A percentile compares a stretch with the other conserved stretches of the same genome.
These are phyloP conservation scores for Chlamydomonas sphaeroides DNA, from an alignment of 139 green algal species.

Conservation along the genomic window DNA sequence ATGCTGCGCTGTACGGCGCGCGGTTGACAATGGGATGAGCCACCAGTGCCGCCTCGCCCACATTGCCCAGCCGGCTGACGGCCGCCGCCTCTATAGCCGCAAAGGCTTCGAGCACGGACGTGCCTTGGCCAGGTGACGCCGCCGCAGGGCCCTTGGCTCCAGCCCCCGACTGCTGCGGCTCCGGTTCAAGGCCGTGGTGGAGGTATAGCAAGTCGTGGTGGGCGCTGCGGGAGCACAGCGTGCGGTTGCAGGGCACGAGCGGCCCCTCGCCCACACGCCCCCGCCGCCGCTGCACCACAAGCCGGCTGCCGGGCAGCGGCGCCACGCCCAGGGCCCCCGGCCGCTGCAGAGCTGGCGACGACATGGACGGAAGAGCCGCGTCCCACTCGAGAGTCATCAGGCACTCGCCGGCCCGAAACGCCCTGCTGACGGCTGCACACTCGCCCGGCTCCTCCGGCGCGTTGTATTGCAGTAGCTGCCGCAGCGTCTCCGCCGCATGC, in stretches of 20 bases:
- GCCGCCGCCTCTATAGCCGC: background rate
- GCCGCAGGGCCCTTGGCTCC: too few species aligned
- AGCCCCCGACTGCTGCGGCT: too few species aligned
- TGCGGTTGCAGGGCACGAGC: background rate
- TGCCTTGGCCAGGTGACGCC: too few species aligned
- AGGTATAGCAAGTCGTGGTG: slow-evolving; percentile 20
- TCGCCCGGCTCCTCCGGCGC: background rate
- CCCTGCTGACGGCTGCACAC: background rate
- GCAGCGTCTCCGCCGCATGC: background rate
- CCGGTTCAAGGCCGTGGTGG: too few species aligned
- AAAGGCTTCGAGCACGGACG: background rate
- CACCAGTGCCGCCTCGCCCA: too few species aligned
- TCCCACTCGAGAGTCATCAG: slow-evolving; percentile 10
- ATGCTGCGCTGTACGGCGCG: background rate
- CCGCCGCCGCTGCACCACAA: background rate
- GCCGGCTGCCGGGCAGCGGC: slow-evolving; percentile 4
- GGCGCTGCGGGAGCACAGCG: background rate
- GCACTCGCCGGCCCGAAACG: background rate
- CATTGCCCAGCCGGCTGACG: background rate
- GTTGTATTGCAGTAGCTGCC: background rate
- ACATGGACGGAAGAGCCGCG: background rate
- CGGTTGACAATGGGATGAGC: slow-evolving; percentile 5
- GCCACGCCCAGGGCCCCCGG: background rate
- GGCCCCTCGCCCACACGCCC: too few species aligned
- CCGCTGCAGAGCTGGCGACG: background rate